Conservation (phyloP, 1,139 yeast species). For the Taiozyma sp. region DNA sequence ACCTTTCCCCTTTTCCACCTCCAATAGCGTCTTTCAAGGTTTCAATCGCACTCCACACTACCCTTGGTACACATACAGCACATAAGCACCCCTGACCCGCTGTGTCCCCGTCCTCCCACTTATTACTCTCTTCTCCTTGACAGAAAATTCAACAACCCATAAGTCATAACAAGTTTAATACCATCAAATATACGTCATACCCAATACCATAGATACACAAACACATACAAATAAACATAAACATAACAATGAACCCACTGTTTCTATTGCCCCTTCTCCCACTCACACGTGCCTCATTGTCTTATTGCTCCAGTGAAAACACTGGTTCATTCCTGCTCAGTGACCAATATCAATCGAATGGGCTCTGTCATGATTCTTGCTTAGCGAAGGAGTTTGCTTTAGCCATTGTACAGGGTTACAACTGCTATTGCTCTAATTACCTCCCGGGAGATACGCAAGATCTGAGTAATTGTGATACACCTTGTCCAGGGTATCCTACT, state of each 20-base stretch:
- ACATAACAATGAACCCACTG: neutral
- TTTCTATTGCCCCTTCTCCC: neutral
- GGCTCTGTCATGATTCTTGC: slow-evolving; percentile 48
- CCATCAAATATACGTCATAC: neutral
- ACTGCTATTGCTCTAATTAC: slow-evolving; percentile 59
- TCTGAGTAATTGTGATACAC: slow-evolving; percentile 34
- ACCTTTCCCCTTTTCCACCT: no score
- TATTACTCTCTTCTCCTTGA: neutral
- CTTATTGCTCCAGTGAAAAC: slow-evolving; percentile 44
- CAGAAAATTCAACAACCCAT: neutral
- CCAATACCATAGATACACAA: neutral
- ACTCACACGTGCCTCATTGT: slow-evolving; percentile 4
- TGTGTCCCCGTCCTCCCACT: no score
- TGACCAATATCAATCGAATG: slow-evolving; percentile 44
- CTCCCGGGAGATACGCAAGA: slow-evolving; percentile 38
- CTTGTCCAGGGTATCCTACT: slow-evolving; percentile 44
- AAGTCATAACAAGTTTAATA: neutral
- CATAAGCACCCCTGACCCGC: no score
- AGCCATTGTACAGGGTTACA: slow-evolving; percentile 45
- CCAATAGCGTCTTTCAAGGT: no score
- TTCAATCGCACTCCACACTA: no score
- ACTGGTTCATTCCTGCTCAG: slow-evolving; percentile 28
- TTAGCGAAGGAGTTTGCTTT: slow-evolving; percentile 39
- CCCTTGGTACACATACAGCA: no score
- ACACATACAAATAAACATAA: neutral